phyloP scores from a whole-genome alignment of 306 rosid species.

The Herpetospermum pedunculosum region DNA sequence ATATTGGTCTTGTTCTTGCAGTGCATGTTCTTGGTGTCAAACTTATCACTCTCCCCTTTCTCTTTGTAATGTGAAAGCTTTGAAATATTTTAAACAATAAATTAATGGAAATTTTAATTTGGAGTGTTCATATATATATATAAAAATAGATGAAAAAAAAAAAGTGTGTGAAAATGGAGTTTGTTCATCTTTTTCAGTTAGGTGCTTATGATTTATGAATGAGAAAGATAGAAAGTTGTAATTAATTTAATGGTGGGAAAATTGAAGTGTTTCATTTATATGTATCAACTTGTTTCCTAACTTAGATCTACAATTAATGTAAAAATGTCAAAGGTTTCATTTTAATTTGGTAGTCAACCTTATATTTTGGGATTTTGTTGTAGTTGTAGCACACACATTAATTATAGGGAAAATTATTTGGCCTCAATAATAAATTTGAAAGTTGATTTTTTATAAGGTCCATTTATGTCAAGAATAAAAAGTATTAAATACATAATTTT shows the following conservation, averaged over 20 bases:
- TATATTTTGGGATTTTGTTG: neutral
- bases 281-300: neutral
- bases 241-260: neutral
- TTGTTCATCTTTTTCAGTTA: neutral
- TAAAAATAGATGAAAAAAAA: neutral
- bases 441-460: neutral
- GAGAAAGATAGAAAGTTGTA: conserved; percentile 2
- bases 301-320: neutral
- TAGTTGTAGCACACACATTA: neutral
- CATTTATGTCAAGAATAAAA: neutral
- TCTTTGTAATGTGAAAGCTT: conserved; percentile 5
- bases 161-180: neutral
- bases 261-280: neutral
- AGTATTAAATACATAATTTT: too few species aligned
- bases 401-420: neutral
- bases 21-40: conserved; percentile 1
- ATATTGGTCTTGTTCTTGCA: neutral
- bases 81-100: neutral
- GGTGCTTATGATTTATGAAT: neutral
- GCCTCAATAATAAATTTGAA: neutral
- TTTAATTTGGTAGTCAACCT: neutral
- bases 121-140: neutral
- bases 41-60: neutral
- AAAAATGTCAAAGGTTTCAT: neutral
- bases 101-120: neutral